A percentile compares a stretch with the other conserved stretches of the same genome.
These are phyloP conservation scores for Umbelopsis isabellina DNA, from an alignment of 192 early-diverging fungal species.

Conservation along the genomic window DNA sequence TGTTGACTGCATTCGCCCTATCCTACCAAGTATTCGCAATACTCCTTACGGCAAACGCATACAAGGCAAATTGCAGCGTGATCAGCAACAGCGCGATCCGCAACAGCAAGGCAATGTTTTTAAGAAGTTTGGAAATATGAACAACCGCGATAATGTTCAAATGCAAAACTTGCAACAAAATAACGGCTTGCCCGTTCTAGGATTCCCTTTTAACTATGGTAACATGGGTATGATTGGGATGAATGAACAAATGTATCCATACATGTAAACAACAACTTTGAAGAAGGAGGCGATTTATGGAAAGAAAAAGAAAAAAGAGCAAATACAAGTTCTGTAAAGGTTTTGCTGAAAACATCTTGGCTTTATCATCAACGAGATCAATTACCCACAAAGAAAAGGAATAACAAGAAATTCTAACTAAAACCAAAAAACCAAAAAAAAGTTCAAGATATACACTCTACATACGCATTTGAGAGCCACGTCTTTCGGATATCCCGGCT, in stretches of 20 bases:
- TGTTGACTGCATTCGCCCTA: slow-evolving; percentile 80
- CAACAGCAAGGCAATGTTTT: slow-evolving; percentile 35
- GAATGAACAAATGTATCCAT: slow-evolving; percentile 46
- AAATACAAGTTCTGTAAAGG: too few relatives aligned
- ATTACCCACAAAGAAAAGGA: too few relatives aligned
- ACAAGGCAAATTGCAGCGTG: slow-evolving; percentile 74
- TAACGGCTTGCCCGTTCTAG: slow-evolving; percentile 17
- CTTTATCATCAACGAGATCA: too few relatives aligned
- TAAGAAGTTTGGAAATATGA: slow-evolving; percentile 39
- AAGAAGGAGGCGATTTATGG: neutral
- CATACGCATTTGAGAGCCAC: too few relatives aligned
- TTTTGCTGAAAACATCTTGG: too few relatives aligned
- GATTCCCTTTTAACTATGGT: slow-evolving; percentile 23
- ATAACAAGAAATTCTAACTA: too few relatives aligned
- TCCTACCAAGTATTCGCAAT: slow-evolving; percentile 79
- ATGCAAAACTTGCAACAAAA: slow-evolving; percentile 15
- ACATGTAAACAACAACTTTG: slow-evolving; percentile 42
- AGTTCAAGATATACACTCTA: too few relatives aligned
- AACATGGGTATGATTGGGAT: slow-evolving; percentile 54
- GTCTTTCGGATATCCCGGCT: too few relatives aligned
- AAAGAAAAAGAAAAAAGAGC: too few relatives aligned
- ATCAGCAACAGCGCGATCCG: slow-evolving; percentile 42
- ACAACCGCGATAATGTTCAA: slow-evolving; percentile 20
- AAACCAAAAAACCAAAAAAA: too few relatives aligned
- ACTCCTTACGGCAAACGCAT: slow-evolving; percentile 92